Base-by-base conservation (phyloP, 2,329 filamentous ascomycete genomes). In the Botrytis porri region DNA sequence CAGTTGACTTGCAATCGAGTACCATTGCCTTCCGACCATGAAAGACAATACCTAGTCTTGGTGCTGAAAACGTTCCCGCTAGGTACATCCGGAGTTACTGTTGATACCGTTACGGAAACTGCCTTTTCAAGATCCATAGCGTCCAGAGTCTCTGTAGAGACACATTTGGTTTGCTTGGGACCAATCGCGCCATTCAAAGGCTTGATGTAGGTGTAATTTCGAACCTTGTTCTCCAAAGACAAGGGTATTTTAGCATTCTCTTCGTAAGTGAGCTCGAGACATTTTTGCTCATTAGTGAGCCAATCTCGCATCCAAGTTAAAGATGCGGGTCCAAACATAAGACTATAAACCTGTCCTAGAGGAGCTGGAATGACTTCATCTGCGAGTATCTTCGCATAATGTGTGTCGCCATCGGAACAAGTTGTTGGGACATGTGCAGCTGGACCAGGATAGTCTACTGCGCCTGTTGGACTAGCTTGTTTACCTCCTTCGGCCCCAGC, bases 1-100 rank as follows among this genome's bases (percentile, higher is more conserved):
- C 94, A 98, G 77, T 92, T 98, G 84, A 95, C 92, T 75, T 96
- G 89, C 43, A 99, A 84, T 41, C 94, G 88, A 1, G 97, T 99
- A 57, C 89, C 85, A 79, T 97, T 97, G 75, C 90, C 91, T 69
- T 96, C 90, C 6, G 91, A 94, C 96, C 96, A 99, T 69, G 93
- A 93, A 35, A 99, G 86, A 80, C 97, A 97, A 80, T 98, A 99
- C 78, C 92, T 93, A 4, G 96, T 99, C 83, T 98, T 98, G 63
- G 93, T 92, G 54, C 89, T 88, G 80, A 99, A 99, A 5, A 97
- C 88, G 80, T 94, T 97, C 48, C 96, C 96, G 80, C 90, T 97
- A 0, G 96, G 96, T 2, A 99, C 96, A 81, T 99, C 97, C 0
- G 96, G 96, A 22, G 92, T 99, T 79, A 95, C 92, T 0, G 94